These are phyloP conservation scores for Alternaria longipes DNA, from an alignment of 2,329 filamentous ascomycete species.

Conservation along the genomic window DNA sequence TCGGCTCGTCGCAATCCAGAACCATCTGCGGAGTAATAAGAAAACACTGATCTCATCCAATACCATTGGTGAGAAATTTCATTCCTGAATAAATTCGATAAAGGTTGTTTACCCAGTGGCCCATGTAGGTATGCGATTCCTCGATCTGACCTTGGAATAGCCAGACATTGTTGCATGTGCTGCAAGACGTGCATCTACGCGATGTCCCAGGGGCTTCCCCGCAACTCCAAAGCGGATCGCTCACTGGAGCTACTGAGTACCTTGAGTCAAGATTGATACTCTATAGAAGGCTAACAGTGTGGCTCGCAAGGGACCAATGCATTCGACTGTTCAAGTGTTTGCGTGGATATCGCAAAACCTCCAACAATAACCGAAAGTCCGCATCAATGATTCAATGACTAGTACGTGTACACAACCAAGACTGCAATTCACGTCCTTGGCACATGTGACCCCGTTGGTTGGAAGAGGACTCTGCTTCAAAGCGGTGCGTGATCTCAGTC, in stretches of 20 bases:
- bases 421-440: background rate
- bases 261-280: background rate
- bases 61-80: background rate
- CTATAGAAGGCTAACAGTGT: background rate
- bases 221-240: background rate
- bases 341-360: background rate
- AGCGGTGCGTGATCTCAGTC: background rate
- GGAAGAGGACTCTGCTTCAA: background rate
- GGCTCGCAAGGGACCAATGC: background rate
- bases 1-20: background rate
- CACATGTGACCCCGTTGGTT: background rate
- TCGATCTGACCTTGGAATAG: background rate
- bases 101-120: background rate
- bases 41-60: background rate
- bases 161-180: background rate
- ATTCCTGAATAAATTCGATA: background rate
- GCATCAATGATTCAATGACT: background rate
- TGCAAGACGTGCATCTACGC: background rate
- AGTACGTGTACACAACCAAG: background rate
- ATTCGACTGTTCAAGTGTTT: background rate
- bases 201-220: background rate
- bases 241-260: background rate
- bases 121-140: background rate
- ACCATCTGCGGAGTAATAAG: conserved; percentile 1
- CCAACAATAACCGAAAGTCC: background rate